Evolutionary conservation across 768 basidiomycete genomes (phyloP), one percentile per base, ranked within the genome.

Genomic region (Dentipellis fragilis): DNA sequence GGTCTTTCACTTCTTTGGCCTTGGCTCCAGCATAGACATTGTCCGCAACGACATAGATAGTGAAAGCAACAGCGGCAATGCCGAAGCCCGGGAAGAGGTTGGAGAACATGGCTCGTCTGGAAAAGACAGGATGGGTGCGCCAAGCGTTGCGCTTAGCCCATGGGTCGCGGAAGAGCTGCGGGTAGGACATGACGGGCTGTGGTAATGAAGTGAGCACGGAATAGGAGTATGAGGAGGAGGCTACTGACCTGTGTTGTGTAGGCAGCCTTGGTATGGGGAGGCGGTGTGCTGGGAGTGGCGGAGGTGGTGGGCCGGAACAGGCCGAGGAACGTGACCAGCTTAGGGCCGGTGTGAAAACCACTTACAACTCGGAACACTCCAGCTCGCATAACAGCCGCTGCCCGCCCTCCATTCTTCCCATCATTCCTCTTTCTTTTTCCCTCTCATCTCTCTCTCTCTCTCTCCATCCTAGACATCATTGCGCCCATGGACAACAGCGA

Each of bases 81-180:
- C 93, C 94, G 65, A 98, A 89, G 39, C 95, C 95, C 36, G 95
- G 95, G 70, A 97, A 93, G 61, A 95, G 68, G 74, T 81, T 92
- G 64, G 85, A 75, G 74, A 97, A 85, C 89, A 93, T 93, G 63
- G 80, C 79, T 42, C 85, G 82, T 62, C 85, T 87, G 58, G 83
- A 79, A 75, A 96, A 96, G 54, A 94, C 81, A n/a, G 88, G 84
- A 64, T 82, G 84, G 68, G 85, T 92, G 64, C 93, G 80, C 93
- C 92, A 96, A 39, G 91, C 89, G 63, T 96, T 93, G 58, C 84
- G 75, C 72, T 88, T 93, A 19, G 90, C 89, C 93, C 93, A 96
- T 51, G 93, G 92, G 68, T 96, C 93, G 70, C 91, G 85, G 66
- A 85, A 93, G 54, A 89, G 73, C n/a, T 84, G 85, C 54, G 74